Evolutionary conservation across 1,284 basidiomycete species (phyloP), one percentile per base, ranked within the genome.

Genomic region (Pyrrhoderma noxium): DNA sequence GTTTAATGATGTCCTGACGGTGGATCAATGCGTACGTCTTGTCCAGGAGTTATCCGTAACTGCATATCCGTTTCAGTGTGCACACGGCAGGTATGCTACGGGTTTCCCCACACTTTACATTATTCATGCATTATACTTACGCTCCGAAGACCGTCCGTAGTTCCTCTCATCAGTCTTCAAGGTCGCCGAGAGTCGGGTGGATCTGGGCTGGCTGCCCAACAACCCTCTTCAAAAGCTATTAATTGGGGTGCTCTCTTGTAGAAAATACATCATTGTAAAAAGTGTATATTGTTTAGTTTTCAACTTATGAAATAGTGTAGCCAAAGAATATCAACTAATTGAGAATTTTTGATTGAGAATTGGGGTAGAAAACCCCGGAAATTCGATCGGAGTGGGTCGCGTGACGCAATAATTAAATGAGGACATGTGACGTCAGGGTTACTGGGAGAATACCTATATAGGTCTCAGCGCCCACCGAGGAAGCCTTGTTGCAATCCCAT

Each of bases 41-140:
- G 70, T 97, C 35, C 58, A 62, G 4, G 75, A 82, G 57, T 72
- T 97, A 19, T 74, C 82, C 2, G 63, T 75, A 53, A 89, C 90
- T 1, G 73, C 76, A 2, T 85, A 90, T 59, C 93, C 94, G 1
- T 96, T 95, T 66, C 88, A 89, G 62, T 98, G 94, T 68, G 94
- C 94, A 14, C 94, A 98, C 67, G 94, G 93, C 61, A 76, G 85
- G 84, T 84, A 57, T 51, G 74, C 63, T 39, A 35, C 36, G 18
- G 23, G 37, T 38, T 57, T 51, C 34, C 35, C 47, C 49, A 45
- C 49, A 40, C n/a, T n/a, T n/a, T n/a, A 47, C 41, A 27, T 44
- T 46, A 14, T n/a, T n/a, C n/a, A n/a, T n/a, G n/a, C n/a, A n/a
- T 54, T 27, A 9, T 48, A n/a, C 8, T 21, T 27, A 42, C 11